These are phyloP conservation scores for Ganoderma resinaceum DNA, from an alignment of 1,284 basidiomycete species.

Conservation along the genomic window DNA sequence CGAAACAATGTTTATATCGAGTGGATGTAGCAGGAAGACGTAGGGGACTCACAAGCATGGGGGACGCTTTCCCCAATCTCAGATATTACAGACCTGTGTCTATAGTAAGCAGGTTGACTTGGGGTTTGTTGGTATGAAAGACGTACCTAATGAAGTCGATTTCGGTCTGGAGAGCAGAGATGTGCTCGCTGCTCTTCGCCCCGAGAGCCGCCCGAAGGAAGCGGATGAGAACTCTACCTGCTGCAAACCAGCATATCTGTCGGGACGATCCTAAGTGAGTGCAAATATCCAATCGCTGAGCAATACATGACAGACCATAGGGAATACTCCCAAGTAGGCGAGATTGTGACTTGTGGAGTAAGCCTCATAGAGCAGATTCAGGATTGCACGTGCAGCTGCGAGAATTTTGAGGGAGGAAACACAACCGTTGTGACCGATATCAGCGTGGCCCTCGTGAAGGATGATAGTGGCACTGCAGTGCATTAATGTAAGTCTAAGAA, in stretches of 20 bases:
- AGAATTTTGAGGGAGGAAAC: constrained; percentile 72
- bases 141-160: constrained; percentile 70
- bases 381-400: constrained; percentile 65
- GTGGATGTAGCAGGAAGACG: neutral
- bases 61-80: constrained; percentile 72
- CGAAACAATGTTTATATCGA: neutral
- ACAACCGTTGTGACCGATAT: constrained; percentile 61
- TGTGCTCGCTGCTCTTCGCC: constrained; percentile 57
- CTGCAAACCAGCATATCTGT: constrained; percentile 75
- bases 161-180: constrained; percentile 62
- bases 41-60: constrained; percentile 53
- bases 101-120: constrained; percentile 6
- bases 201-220: constrained; percentile 68
- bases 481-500: neutral
- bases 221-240: constrained; percentile 67
- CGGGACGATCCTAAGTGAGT: constrained; percentile 2
- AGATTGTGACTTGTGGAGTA: constrained; percentile 76
- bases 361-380: constrained; percentile 71
- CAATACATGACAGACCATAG: constrained; percentile 43
- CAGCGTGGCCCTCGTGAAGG: constrained; percentile 77
- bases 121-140: neutral
- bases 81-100: constrained; percentile 58
- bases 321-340: constrained; percentile 67
- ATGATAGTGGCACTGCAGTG: constrained; percentile 62
- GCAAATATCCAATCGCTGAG: constrained; percentile 7